Evolutionary conservation across 2,329 filamentous ascomycete genomes (phyloP).

Genomic region (Orbilia brochopaga): DNA sequence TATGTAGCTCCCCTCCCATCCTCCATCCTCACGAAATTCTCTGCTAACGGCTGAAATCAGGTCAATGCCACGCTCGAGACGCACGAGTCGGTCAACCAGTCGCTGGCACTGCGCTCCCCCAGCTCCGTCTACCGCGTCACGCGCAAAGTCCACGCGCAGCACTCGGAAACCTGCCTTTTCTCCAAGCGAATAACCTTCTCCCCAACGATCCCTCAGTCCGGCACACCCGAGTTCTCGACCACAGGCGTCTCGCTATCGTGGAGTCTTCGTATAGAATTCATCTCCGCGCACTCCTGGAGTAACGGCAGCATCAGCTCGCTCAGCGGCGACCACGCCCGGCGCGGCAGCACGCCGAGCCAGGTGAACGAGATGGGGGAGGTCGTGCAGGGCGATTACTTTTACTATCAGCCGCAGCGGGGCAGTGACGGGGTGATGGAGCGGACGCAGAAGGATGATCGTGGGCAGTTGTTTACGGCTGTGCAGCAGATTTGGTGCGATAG

Average conservation of each 20-base stretch:
- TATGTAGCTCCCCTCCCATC: constrained; percentile 58
- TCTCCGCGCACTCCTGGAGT: constrained; percentile 69
- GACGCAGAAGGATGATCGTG: constrained; percentile 77
- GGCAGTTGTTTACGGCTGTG: constrained; percentile 75
- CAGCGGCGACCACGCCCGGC: constrained; percentile 55
- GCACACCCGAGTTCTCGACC: constrained; percentile 90
- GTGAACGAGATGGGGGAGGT: constrained; percentile 55
- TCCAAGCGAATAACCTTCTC: constrained; percentile 78
- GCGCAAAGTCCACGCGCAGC: constrained; percentile 76
- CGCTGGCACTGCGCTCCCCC: constrained; percentile 81
- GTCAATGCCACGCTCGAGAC: constrained; percentile 80
- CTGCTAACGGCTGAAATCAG: constrained; percentile 29
- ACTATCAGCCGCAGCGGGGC: constrained; percentile 38
- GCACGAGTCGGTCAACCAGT: constrained; percentile 78
- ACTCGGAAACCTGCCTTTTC: constrained; percentile 82
- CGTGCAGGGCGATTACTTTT: constrained; percentile 55
- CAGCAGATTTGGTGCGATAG: constrained; percentile 83
- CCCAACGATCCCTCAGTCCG: constrained; percentile 79
- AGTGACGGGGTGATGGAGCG: constrained; percentile 73
- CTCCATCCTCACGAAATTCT: background rate
- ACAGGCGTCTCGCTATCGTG: constrained; percentile 86
- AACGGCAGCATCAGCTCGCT: constrained; percentile 52
- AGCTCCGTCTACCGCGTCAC: constrained; percentile 87
- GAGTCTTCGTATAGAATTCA: constrained; percentile 90
- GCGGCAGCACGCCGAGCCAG: constrained; percentile 54